Conservation (phyloP, 352 stramenopile species). For the Phytophthora meadii region DNA sequence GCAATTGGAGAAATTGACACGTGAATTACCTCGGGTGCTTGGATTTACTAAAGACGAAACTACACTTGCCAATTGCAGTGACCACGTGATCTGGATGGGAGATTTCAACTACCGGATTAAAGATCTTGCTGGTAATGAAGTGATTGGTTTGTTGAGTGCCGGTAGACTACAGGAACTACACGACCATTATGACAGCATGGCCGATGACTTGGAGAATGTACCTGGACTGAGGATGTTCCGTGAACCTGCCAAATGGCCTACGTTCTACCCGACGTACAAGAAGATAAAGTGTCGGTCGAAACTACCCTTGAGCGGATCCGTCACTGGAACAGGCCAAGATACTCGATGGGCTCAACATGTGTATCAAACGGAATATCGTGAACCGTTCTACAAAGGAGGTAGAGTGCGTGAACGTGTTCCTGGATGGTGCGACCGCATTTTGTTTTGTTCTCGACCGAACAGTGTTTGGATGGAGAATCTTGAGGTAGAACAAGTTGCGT, state of each 20-base stretch:
- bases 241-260: constrained; percentile 68
- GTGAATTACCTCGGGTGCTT: constrained; percentile 55
- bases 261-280: constrained; percentile 86
- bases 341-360: constrained; percentile 59
- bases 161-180: constrained; percentile 64
- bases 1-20: constrained; percentile 60
- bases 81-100: constrained; percentile 84
- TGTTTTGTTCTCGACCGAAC: constrained; percentile 48
- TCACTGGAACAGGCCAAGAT: constrained; percentile 27
- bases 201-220: constrained; percentile 51
- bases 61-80: constrained; percentile 58
- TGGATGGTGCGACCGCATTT: constrained; percentile 75
- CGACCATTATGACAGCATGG: constrained; percentile 75
- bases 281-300: constrained; percentile 52
- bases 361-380: constrained; percentile 62
- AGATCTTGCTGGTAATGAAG: constrained; percentile 50
- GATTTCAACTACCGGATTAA: constrained; percentile 85
- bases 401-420: constrained; percentile 67
- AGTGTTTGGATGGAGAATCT: constrained; percentile 20
- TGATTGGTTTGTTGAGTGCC: constrained; percentile 51
- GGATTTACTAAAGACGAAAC: constrained; percentile 8
- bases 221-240: constrained; percentile 47
- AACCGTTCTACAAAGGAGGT: constrained; percentile 81
- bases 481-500: constrained; percentile 50
- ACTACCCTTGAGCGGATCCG: constrained; percentile 38